A percentile compares a stretch with the other conserved stretches of the same genome.
Evolutionary conservation across 2,329 filamentous ascomycete species (phyloP).

Genomic region (Teratosphaeriaceae sp.): DNA sequence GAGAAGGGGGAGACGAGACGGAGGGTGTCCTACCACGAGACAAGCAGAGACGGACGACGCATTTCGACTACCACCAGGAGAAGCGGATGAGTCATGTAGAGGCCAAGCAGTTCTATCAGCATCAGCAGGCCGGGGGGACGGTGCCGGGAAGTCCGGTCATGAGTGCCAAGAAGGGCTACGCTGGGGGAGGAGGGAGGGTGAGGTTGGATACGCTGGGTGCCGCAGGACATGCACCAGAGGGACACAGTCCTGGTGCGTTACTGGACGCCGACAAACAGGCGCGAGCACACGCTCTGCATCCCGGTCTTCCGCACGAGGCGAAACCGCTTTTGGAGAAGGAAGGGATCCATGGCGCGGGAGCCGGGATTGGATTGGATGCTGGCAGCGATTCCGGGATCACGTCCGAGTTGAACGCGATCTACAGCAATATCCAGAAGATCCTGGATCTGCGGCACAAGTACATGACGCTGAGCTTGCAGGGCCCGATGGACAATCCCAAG

Average conservation of each 20-base stretch:
- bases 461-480: slow-evolving; percentile 76
- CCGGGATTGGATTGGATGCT: slow-evolving; percentile 56
- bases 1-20: slow-evolving; percentile 10
- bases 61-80: slow-evolving; percentile 89
- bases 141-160: slow-evolving; percentile 32
- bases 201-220: slow-evolving; percentile 25
- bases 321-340: slow-evolving; percentile 50
- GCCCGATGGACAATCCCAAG: slow-evolving; percentile 77
- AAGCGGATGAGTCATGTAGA: slow-evolving; percentile 92
- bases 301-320: slow-evolving; percentile 47
- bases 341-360: slow-evolving; percentile 52
- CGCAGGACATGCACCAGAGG: no score
- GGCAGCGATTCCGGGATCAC: slow-evolving; percentile 74
- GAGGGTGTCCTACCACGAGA: slow-evolving; percentile 39
- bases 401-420: slow-evolving; percentile 77
- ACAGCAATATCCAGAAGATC: slow-evolving; percentile 84
- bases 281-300: slow-evolving; percentile 45
- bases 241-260: slow-evolving; percentile 27
- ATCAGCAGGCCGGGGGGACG: slow-evolving; percentile 47
- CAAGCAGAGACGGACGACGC: slow-evolving; percentile 65
- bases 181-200: slow-evolving; percentile 25
- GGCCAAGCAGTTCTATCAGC: slow-evolving; percentile 92
- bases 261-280: slow-evolving; percentile 44
- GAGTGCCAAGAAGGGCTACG: slow-evolving; percentile 37
- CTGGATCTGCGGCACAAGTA: slow-evolving; percentile 84